Base-by-base conservation (phyloP, 805 yeast species). In the Cyberlindnera samutprakarnensis region DNA sequence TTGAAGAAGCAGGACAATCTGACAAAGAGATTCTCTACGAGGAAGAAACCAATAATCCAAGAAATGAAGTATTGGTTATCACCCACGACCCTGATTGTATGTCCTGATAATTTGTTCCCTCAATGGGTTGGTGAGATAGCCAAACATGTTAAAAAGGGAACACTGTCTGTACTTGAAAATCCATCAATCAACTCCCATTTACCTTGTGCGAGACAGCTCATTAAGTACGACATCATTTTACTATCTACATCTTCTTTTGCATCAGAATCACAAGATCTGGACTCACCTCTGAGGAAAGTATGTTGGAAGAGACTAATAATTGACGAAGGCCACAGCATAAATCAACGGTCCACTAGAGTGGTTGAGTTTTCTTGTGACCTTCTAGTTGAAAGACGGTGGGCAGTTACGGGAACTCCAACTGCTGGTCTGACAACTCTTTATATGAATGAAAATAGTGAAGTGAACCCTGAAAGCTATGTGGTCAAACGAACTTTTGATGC, bases 391-490 rank as follows among this genome's bases (percentile, higher is more conserved):
- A 61, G 85, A 31, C 64, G 71, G 38, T 79, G 88, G 88, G 75
- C 78, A 0, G 83, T 79, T 1, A 74, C 82, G 0, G 87, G 88
- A 19, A 79, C 88, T 0, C 87, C 87, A 5, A 78, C 86, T 0
- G 67, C 81, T 0, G 88, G 88, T 0, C 56, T 79, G 32, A 76
- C 86, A 0, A 66, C 65, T 27, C 47, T 75, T 7, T 70, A 73
- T 40, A 67, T 77, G 42, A 42, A 38, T 36, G 53, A 48, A 16
- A 36, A 27, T 2, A 30, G 23, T 7, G 39, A 35, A 18, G 14
- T 41, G 14, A 28, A 36, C 12, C 36, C 32, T 12, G 27, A 27
- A 2, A 42, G 60, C 2, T 74, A 74, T 43, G 57, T 64, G 0
- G 66, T 76, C 4, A 70, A 66, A 38, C 63, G 63, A 32, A 59